These are phyloP conservation scores for Pythium plurisporium DNA, from an alignment of 352 stramenopile species.

Conservation along the genomic window DNA sequence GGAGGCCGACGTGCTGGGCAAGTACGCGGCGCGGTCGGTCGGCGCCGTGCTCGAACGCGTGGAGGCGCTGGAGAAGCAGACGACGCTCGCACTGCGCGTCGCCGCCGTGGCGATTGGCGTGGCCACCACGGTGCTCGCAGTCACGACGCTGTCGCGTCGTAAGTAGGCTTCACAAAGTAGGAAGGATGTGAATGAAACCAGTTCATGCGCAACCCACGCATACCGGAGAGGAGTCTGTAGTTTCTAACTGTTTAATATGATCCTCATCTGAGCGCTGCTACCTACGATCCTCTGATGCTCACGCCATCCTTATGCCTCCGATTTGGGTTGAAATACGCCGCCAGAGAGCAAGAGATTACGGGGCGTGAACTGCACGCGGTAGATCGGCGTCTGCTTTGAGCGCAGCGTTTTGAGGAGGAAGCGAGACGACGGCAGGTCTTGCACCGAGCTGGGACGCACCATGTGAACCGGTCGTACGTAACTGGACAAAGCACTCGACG, in stretches of 20 bases:
- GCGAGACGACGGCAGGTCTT: constrained; percentile 57
- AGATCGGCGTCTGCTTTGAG: constrained; percentile 84
- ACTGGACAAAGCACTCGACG: constrained; percentile 8
- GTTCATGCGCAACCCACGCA: not conserved
- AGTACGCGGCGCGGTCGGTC: constrained; percentile 86
- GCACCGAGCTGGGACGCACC: constrained; percentile 42
- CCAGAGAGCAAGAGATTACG: constrained; percentile 77
- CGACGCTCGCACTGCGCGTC: constrained; percentile 34
- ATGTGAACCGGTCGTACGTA: constrained; percentile 56
- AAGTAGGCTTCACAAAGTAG: constrained; percentile 10
- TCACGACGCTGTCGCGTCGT: constrained; percentile 25
- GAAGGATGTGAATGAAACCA: not conserved
- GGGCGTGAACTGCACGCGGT: constrained; percentile 74
- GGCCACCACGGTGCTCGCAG: constrained; percentile 20
- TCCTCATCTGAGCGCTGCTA: not conserved
- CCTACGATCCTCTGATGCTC: not conserved
- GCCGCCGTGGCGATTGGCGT: constrained; percentile 29
- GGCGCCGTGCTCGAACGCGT: constrained; percentile 51
- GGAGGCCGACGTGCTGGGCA: constrained; percentile 90
- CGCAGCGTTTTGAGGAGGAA: constrained; percentile 82
- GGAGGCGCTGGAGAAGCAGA: constrained; percentile 52
- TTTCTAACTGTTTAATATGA: constrained; percentile 21
- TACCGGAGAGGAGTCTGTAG: not conserved
- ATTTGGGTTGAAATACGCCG: constrained; percentile 61
- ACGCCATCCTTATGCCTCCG: constrained; percentile 27